Base-by-base conservation (phyloP, 805 yeast genomes). In the Candida tibetensis region DNA sequence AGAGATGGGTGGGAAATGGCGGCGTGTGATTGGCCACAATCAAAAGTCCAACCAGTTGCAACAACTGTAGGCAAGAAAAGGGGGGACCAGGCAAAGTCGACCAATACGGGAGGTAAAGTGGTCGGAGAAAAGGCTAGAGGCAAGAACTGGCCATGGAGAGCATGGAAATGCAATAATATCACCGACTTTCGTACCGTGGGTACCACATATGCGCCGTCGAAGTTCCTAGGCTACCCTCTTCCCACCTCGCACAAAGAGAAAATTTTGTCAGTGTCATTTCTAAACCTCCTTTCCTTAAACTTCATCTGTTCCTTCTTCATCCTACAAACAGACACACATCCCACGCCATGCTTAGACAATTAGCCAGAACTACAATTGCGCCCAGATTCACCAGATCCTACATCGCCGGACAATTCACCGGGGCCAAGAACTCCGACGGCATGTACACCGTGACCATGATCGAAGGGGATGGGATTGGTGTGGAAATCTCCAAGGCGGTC, bases 381-480 rank as follows among this genome's bases (percentile, higher is more conserved):
- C 68, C 66, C 40, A 60, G 61, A 57, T 41, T 44, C 39, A 45
- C 48, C 45, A 44, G 50, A 46, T 35, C 37, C 41, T 44, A 44
- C 45, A 81, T 81, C 47, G 84, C 86, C 52, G 74, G 74, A 46
- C 82, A 80, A 61, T 81, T 74, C 69, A 72, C 80, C 47, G 86
- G 87, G 47, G 30, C 63, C 48, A 80, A 78, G 60, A 76, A 76
- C 45, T 70, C 82, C 44, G 79, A 84, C 46, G 98, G 98, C 49
- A 85, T 85, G 57, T 91, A 81, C 73, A 80, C 87, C 39, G 99
- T 93, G 47, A 91, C 99, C 31, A 76, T 93, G 72, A 91, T 93
- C 56, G 97, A 90, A 71, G 98, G 98, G 72, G 98, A 91, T 62
- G 99, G 99, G 76, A 89, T 91, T 53, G 99, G 99, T 55, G 77